Evolutionary conservation across 2,329 filamentous ascomycete genomes (phyloP).

Genomic region (Beauveria bassiana): DNA sequence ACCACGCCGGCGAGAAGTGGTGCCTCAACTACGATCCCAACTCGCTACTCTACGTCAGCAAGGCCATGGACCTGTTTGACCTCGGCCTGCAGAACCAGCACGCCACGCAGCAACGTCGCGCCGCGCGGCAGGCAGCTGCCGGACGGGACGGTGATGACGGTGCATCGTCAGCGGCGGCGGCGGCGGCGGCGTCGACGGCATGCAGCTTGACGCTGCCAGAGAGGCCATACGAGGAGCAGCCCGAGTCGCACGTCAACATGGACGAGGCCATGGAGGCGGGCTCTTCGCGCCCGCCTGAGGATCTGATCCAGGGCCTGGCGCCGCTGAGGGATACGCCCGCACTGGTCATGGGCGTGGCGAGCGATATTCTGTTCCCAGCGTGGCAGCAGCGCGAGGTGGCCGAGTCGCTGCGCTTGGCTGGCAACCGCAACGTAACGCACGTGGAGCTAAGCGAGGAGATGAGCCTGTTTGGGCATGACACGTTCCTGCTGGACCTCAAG

Average conservation of each 20-base stretch:
- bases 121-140: slow-evolving; percentile 48
- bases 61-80: slow-evolving; percentile 98
- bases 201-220: slow-evolving; percentile 81
- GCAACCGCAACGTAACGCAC: slow-evolving; percentile 77
- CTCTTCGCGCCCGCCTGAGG: slow-evolving; percentile 57
- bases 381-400: slow-evolving; percentile 98
- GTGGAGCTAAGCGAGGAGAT: slow-evolving; percentile 90
- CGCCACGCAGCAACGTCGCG: slow-evolving; percentile 53
- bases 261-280: slow-evolving; percentile 17
- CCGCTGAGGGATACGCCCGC: slow-evolving; percentile 69
- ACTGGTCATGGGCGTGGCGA: slow-evolving; percentile 87
- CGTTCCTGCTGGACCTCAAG: slow-evolving; percentile 85
- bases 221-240: slow-evolving; percentile 79
- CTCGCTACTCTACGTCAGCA: slow-evolving; percentile 90
- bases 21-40: slow-evolving; percentile 95
- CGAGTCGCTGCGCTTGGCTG: slow-evolving; percentile 66
- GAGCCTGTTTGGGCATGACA: slow-evolving; percentile 93
- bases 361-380: slow-evolving; percentile 92
- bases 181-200: slow-evolving; percentile 28
- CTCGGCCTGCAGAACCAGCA: slow-evolving; percentile 65
- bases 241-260: slow-evolving; percentile 32
- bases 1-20: slow-evolving; percentile 97
- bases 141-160: slow-evolving; percentile 13
- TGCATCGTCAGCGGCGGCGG: slow-evolving; percentile 20
- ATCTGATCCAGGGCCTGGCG: slow-evolving; percentile 69